Percentiles rank a stretch among this genome's conserved stretches.
These are phyloP conservation scores for Tetrahymena borealis DNA, from an alignment of 73 alveolate genomes.

Conservation along the genomic window DNA sequence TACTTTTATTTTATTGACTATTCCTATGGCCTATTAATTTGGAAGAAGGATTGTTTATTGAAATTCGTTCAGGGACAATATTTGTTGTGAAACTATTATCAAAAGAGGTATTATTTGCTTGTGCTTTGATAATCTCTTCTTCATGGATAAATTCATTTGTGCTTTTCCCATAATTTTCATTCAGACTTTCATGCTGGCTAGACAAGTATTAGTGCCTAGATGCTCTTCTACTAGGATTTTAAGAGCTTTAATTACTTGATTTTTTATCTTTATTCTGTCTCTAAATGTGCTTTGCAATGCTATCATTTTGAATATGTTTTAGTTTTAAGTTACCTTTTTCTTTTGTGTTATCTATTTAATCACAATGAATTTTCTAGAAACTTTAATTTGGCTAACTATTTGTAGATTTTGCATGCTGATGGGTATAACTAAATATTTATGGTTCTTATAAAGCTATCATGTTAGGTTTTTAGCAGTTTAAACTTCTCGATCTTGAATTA, in stretches of 20 bases:
- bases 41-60: neutral
- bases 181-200: neutral
- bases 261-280: neutral
- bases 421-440: neutral
- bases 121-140: neutral
- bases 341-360: neutral
- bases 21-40: neutral
- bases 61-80: neutral
- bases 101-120: neutral
- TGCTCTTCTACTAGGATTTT: neutral
- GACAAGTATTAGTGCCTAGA: neutral
- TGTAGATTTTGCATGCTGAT: neutral
- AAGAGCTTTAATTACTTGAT: neutral
- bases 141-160: neutral
- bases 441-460: neutral
- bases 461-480: neutral
- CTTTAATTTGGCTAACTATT: neutral
- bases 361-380: neutral
- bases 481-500: neutral
- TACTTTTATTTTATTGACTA: neutral
- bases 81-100: neutral
- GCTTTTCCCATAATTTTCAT: neutral
- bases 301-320: neutral
- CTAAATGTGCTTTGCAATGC: neutral
- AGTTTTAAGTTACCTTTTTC: neutral